Evolutionary conservation across 371 early-diverging fungal species (phyloP), one percentile per base, ranked within the genome.

Genomic region (Mucor mucedo): DNA sequence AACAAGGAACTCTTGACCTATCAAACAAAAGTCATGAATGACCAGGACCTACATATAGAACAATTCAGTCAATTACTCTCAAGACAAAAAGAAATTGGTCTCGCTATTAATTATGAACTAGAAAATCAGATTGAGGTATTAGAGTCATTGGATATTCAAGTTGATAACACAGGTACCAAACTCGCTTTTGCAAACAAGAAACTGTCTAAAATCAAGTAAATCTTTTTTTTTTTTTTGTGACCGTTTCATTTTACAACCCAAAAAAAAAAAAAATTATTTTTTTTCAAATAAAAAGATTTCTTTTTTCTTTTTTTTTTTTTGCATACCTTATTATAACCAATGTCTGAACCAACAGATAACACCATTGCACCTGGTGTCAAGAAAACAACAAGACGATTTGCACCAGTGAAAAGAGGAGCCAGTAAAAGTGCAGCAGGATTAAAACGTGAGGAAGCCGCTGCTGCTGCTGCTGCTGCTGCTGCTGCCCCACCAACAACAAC

Each of bases 101-200:
- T 82, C 42, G 89, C 92, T 27, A 95, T 97, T 52, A 89, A 91
- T 27, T 72, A 92, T 27, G 96, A 96, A 68, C 79, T 97, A 32
- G 96, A 95, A 55, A 68, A 83, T 63, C 96, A 96, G 63, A 95
- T 92, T 70, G 88, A 90, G 58, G 38, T 95, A 52, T 65, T 97
- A 65, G 87, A 88, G n/a, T 93, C 95, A 40, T 65, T 97, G n/a
- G 92, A 91, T 66, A 77, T 80, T 44, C 84, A 85, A 63, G 85
- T 94, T 9, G 90, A 88, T 40, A 75, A 87, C 27, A 92, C 91
- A 5, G 74, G 78, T 5, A 75, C 73, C 28, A 91, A 91, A 59
- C 70, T 96, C n/a, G 84, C 86, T 48, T 78, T 85, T 47, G 89
- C 90, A 10, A 80, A 80, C 50, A 92, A 90, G 66, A 91, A 92